Evolutionary conservation across 208 protist genomes (phyloP).

Genomic region (Acanthamoeba rhysodes): DNA sequence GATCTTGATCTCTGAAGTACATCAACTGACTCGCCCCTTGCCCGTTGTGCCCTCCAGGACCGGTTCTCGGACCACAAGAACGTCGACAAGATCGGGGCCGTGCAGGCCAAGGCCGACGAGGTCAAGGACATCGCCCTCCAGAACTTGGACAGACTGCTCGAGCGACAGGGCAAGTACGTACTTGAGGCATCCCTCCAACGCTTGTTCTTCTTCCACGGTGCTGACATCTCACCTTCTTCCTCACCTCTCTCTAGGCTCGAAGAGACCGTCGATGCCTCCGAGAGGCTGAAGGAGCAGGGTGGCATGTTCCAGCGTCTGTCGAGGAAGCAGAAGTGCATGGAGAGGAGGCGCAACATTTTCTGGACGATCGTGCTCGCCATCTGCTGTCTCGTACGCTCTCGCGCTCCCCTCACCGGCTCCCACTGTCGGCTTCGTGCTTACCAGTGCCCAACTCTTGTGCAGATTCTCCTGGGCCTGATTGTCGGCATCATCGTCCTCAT

Average conservation of each 20-base stretch:
- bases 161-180: conserved; percentile 40
- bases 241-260: conserved; percentile 8
- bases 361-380: conserved; percentile 42
- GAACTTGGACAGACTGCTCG: conserved; percentile 46
- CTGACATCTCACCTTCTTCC: neutral
- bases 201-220: neutral
- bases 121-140: conserved; percentile 47
- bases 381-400: conserved; percentile 16
- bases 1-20: neutral
- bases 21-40: neutral
- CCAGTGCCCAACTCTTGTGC: neutral
- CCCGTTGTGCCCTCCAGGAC: neutral
- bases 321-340: conserved; percentile 60
- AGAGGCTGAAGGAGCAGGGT: conserved; percentile 55
- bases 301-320: conserved; percentile 46
- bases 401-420: neutral
- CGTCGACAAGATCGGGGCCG: conserved; percentile 44
- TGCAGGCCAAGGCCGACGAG: conserved; percentile 50
- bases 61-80: conserved; percentile 58
- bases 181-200: neutral
- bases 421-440: neutral
- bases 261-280: conserved; percentile 37
- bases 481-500: conserved; percentile 48
- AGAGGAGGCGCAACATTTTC: conserved; percentile 61
- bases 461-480: conserved; percentile 43